Conservation (phyloP, 176 grass and related monocot genomes). For the Poa annua region DNA sequence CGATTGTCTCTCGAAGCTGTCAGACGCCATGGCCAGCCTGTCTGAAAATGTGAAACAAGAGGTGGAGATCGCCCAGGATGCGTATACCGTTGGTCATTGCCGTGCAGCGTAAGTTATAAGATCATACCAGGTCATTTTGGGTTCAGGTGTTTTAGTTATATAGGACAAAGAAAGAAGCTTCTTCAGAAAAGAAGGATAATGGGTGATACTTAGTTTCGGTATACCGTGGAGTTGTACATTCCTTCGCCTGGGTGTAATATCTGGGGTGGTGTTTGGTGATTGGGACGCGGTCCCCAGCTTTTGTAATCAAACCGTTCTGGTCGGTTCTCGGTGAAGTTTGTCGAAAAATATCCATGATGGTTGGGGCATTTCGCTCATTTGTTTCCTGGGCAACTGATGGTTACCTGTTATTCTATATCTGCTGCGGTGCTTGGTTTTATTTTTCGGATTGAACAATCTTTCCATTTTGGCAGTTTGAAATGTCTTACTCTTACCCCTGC, state of each 20-base stretch:
- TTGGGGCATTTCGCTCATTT: background rate
- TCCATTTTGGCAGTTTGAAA: background rate
- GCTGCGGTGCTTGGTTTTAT: background rate
- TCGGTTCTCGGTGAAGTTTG: conserved; percentile 22
- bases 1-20: conserved; percentile 56
- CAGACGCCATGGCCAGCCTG: conserved; percentile 45
- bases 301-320: conserved; percentile 8
- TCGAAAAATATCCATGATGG: background rate
- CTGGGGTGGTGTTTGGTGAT: background rate
- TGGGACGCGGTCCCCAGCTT: background rate
- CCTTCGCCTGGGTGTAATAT: conserved; percentile 7
- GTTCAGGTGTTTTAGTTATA: conserved; percentile 16
- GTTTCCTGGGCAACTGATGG: background rate
- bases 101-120: background rate
- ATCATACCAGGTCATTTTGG: background rate
- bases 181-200: background rate
- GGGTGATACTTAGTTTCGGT: background rate
- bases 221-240: conserved; percentile 37
- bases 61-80: conserved; percentile 43
- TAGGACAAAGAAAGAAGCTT: conserved; percentile 22
- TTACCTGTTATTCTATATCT: background rate
- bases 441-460: background rate
- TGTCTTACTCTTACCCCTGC: background rate
- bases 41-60: conserved; percentile 69
- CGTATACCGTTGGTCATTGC: conserved; percentile 34